These are phyloP conservation scores for Kockiozyma suomiensis DNA, from an alignment of 805 yeast species.

Conservation along the genomic window DNA sequence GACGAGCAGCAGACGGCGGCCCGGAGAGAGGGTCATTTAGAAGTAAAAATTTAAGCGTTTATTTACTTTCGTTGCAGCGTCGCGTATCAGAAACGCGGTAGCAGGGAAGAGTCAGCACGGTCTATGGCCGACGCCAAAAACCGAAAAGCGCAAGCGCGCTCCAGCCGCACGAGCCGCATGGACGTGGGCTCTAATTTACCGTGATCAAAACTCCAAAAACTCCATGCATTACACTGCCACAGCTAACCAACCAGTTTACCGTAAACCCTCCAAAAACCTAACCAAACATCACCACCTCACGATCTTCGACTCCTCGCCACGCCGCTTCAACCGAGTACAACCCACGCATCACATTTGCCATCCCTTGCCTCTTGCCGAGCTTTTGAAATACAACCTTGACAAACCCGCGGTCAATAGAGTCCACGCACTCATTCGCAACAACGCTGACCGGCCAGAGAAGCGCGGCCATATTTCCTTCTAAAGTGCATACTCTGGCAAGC, in stretches of 20 bases:
- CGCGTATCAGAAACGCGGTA: background rate
- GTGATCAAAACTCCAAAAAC: too few relatives aligned
- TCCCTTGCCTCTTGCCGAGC: slow-evolving; percentile 30
- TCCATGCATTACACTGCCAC: background rate
- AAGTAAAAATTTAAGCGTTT: too few relatives aligned
- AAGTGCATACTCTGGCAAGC: slow-evolving; percentile 31
- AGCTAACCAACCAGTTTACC: too few relatives aligned
- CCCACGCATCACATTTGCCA: slow-evolving; percentile 32
- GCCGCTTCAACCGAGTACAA: slow-evolving; percentile 27
- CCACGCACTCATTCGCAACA: slow-evolving; percentile 31
- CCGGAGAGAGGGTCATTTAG: too few relatives aligned
- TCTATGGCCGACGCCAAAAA: background rate
- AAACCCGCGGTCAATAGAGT: slow-evolving; percentile 32
- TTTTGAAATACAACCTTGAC: slow-evolving; percentile 32
- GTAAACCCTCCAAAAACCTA: background rate
- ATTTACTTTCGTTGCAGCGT: too few relatives aligned
- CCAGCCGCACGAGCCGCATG: background rate
- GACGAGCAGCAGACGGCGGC: too few relatives aligned
- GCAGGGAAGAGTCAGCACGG: too few relatives aligned
- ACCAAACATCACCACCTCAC: slow-evolving; percentile 25
- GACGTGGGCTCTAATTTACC: too few relatives aligned
- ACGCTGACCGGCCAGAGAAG: slow-evolving; percentile 33
- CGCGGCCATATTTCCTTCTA: slow-evolving; percentile 34
- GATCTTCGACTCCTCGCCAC: slow-evolving; percentile 21
- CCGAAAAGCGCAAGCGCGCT: slow-evolving; percentile 7